Evolutionary conservation across 148 eudicot genomes (phyloP), one percentile per base, ranked within the genome.

Genomic region (Rheum nobile): DNA sequence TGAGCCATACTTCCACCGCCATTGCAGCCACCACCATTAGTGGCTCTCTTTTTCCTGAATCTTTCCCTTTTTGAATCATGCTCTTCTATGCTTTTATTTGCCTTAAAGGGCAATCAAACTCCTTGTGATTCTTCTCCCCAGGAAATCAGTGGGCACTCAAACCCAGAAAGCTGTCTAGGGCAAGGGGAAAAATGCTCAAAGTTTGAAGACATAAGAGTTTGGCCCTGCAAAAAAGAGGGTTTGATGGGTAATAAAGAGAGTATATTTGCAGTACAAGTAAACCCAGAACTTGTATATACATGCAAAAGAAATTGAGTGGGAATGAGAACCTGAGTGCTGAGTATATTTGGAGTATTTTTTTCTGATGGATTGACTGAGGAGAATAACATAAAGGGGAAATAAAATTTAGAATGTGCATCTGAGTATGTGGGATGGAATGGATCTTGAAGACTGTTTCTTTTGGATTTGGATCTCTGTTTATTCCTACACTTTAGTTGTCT

Each of bases 241-340:
- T 57, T 57, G 67, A 57, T 57, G 67, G 34, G 32, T 28, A 57
- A 57, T 57, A 57, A 50, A 28, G 67, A 65, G 70, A 65, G 70
- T 65, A 65, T 65, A 65, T 32, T 65, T 65, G 70, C 9, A 16
- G 38, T 34, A 31, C 70, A 65, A 65, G 70, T 17, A 65, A 63
- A 34, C 70, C 70, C 70, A 65, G 21, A 32, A 65, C 24, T 28
- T 65, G 70, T 65, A 65, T 29, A 16, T 34, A 34, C 39, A 34
- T 65, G 70, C 70, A 31, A 65, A 65, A 16, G 70, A 34, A 17
- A 57, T 4, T 57, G 14, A 24, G 57, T n/a, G 46, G n/a, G n/a
- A n/a, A n/a, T n/a, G n/a, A n/a, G n/a, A n/a, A n/a, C n/a, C n/a
- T n/a, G n/a, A 17, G 57, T 50, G n/a, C 4, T 46, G 9, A 50